A percentile compares a stretch with the other conserved stretches of the same genome.
Evolutionary conservation across 106 monocot genomes (phyloP).

Genomic region (Acorus gramineus): DNA sequence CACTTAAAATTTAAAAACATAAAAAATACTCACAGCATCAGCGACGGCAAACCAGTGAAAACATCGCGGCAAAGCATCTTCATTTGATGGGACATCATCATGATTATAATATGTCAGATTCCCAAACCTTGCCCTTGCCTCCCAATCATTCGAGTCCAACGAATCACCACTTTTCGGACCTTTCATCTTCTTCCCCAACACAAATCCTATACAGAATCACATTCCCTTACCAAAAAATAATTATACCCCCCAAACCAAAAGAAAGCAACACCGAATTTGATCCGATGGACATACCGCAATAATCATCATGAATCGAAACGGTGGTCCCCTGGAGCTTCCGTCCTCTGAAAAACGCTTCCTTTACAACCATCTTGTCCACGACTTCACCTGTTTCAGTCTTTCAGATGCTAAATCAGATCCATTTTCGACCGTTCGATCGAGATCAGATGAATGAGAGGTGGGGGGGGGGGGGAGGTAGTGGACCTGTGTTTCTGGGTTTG

Average conservation of each 20-base stretch:
- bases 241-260: not conserved
- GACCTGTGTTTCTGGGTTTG: conserved; percentile 49
- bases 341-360: conserved; percentile 63
- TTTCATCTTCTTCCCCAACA: conserved; percentile 44
- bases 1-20: too few species aligned
- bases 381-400: conserved; percentile 24
- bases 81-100: conserved; percentile 40
- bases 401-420: not conserved
- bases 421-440: not conserved
- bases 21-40: conserved; percentile 45
- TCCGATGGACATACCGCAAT: conserved; percentile 20
- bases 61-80: conserved; percentile 38
- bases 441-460: not conserved
- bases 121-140: conserved; percentile 34
- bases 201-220: conserved; percentile 25
- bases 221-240: not conserved
- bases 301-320: conserved; percentile 42
- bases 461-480: not conserved
- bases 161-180: conserved; percentile 1
- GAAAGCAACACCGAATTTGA: not conserved
- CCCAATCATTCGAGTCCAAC: conserved; percentile 25
- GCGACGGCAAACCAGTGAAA: conserved; percentile 66
- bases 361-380: conserved; percentile 37
- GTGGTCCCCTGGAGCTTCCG: conserved; percentile 51
- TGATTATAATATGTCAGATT: conserved; percentile 67